Conservation (phyloP, 192 early-diverging fungal genomes). For the Linnemannia schmuckeri region DNA sequence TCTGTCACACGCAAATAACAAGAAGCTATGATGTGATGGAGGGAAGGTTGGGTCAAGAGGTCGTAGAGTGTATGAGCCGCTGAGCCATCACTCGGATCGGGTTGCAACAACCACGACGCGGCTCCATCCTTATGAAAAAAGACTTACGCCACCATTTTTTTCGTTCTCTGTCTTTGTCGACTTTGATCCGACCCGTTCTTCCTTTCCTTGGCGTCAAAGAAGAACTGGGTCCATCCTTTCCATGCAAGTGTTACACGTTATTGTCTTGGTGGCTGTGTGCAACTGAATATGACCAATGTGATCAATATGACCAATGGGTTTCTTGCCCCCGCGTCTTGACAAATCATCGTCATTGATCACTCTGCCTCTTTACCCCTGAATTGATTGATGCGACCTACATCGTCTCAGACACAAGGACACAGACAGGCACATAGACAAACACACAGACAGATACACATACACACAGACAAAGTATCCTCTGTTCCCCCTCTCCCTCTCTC, state of each 20-base stretch:
- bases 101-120: not conserved
- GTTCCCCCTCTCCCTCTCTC: not conserved
- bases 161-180: not conserved
- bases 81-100: not conserved
- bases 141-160: not conserved
- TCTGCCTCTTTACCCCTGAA: not conserved
- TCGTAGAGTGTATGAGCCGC: not conserved
- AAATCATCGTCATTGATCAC: not conserved
- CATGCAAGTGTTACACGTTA: not conserved
- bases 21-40: not conserved
- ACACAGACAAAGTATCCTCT: too few relatives aligned
- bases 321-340: not conserved
- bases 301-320: not conserved
- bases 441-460: too few relatives aligned
- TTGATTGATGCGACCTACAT: not conserved
- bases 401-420: constrained; percentile 3
- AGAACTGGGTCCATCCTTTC: not conserved
- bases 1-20: not conserved
- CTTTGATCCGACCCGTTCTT: not conserved
- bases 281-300: too few relatives aligned
- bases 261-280: not conserved
- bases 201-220: not conserved
- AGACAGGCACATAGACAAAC: not conserved
- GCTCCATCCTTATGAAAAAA: not conserved
- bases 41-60: not conserved